phyloP scores from a whole-genome alignment of 768 basidiomycete species.

The Dioszegia aurantiaca region DNA sequence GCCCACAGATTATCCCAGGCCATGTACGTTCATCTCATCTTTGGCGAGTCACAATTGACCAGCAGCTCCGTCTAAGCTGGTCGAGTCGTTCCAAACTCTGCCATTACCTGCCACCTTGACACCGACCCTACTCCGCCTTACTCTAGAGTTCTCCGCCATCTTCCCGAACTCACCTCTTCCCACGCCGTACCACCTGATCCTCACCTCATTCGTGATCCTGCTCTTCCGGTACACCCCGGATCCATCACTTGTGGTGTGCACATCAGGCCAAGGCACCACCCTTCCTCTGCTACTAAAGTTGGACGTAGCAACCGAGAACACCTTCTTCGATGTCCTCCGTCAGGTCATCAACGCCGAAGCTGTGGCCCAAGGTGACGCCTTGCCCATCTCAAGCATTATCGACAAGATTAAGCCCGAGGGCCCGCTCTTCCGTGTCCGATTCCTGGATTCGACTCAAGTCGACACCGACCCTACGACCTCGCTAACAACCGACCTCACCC shows the following conservation, averaged over 20 bases:
- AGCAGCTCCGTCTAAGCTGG: slow-evolving; percentile 63
- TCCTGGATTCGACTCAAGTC: slow-evolving; percentile 67
- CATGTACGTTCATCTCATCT: slow-evolving; percentile 50
- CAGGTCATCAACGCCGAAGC: slow-evolving; percentile 78
- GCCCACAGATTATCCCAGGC: slow-evolving; percentile 92
- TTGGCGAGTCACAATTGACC: slow-evolving; percentile 5
- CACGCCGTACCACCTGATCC: slow-evolving; percentile 83
- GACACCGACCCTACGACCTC: slow-evolving; percentile 57
- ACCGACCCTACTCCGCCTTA: slow-evolving; percentile 76
- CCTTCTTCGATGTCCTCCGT: slow-evolving; percentile 82
- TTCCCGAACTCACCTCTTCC: slow-evolving; percentile 50
- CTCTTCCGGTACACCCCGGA: slow-evolving; percentile 95
- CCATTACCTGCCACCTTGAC: slow-evolving; percentile 68
- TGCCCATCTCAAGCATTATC: slow-evolving; percentile 76
- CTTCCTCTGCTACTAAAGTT: slow-evolving; percentile 80
- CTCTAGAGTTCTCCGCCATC: slow-evolving; percentile 54
- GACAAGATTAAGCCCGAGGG: slow-evolving; percentile 59
- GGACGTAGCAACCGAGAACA: slow-evolving; percentile 75
- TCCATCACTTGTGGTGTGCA: slow-evolving; percentile 82
- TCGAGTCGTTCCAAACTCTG: slow-evolving; percentile 76
- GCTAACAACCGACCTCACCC: slow-evolving; percentile 84
- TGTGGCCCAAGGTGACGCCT: slow-evolving; percentile 74
- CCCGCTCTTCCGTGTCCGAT: slow-evolving; percentile 83
- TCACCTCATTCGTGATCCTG: slow-evolving; percentile 86
- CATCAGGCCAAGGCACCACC: slow-evolving; percentile 66